Evolutionary conservation across 768 basidiomycete genomes (phyloP).

Genomic region (Imleria badia): DNA sequence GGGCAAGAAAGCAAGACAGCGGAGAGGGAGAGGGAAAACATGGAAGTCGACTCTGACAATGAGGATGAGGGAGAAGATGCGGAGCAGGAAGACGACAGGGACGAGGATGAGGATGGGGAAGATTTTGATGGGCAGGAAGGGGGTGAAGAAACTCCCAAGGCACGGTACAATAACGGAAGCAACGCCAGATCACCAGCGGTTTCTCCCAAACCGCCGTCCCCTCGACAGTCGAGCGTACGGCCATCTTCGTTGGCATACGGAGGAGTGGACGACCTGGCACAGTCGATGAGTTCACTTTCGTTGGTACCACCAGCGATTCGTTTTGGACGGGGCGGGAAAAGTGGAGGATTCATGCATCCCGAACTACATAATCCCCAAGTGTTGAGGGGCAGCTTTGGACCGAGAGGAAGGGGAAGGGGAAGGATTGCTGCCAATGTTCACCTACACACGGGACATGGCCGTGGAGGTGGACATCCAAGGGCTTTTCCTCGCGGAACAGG

Average conservation of each 20-base stretch:
- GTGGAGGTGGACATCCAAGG: slow-evolving; percentile 7
- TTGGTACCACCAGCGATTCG: slow-evolving; percentile 69
- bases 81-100: slow-evolving; percentile 12
- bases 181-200: slow-evolving; percentile 20
- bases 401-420: slow-evolving; percentile 32
- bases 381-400: slow-evolving; percentile 25
- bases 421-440: slow-evolving; percentile 27
- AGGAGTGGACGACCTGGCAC: slow-evolving; percentile 48
- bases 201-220: slow-evolving; percentile 18
- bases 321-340: slow-evolving; percentile 71
- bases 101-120: slow-evolving; percentile 13
- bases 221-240: slow-evolving; percentile 20
- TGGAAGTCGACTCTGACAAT: slow-evolving; percentile 23
- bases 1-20: slow-evolving; percentile 10
- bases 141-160: slow-evolving; percentile 30
- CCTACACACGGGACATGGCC: slow-evolving; percentile 12
- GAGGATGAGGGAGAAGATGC: slow-evolving; percentile 13
- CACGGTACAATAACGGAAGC: slow-evolving; percentile 16
- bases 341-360: slow-evolving; percentile 47
- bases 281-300: slow-evolving; percentile 46
- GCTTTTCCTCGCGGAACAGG: slow-evolving; percentile 15
- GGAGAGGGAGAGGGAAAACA: slow-evolving; percentile 17
- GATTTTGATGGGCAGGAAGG: slow-evolving; percentile 22
- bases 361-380: slow-evolving; percentile 35
- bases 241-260: slow-evolving; percentile 18